Evolutionary conservation across 2,329 filamentous ascomycete species (phyloP).

Genomic region (Colletotrichum euphorbiae): DNA sequence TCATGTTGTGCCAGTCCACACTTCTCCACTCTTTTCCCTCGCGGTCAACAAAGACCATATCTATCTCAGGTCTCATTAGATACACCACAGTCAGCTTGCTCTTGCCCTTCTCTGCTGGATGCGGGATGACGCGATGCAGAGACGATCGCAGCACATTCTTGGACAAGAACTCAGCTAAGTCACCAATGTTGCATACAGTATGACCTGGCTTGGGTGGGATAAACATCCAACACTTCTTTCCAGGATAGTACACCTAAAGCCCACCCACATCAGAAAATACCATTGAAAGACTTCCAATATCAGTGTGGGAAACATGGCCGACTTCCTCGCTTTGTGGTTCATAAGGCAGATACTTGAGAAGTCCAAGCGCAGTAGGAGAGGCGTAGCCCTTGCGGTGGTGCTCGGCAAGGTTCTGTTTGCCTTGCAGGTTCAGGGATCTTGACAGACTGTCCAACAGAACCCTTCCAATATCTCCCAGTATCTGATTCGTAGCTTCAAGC

Average conservation of each 20-base stretch:
- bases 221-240: background rate
- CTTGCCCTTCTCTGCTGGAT: background rate
- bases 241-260: background rate
- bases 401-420: conserved; percentile 2
- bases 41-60: background rate
- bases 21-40: background rate
- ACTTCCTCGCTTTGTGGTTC: background rate
- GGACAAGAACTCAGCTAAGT: background rate
- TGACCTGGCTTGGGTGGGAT: background rate
- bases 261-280: background rate
- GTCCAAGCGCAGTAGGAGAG: background rate
- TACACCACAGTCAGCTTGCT: conserved; percentile 1
- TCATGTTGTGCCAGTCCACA: background rate
- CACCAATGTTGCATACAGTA: background rate
- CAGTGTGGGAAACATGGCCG: background rate
- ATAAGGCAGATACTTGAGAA: background rate
- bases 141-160: conserved; percentile 1
- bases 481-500: conserved; percentile 1
- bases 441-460: background rate
- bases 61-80: background rate
- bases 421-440: background rate
- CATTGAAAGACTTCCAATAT: background rate
- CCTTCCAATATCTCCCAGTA: background rate
- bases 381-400: background rate
- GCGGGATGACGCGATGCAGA: background rate